Percentiles rank a stretch among this genome's conserved stretches.
Conservation (phyloP, 495 filamentous ascomycete species). For the Copromyces sp. region DNA sequence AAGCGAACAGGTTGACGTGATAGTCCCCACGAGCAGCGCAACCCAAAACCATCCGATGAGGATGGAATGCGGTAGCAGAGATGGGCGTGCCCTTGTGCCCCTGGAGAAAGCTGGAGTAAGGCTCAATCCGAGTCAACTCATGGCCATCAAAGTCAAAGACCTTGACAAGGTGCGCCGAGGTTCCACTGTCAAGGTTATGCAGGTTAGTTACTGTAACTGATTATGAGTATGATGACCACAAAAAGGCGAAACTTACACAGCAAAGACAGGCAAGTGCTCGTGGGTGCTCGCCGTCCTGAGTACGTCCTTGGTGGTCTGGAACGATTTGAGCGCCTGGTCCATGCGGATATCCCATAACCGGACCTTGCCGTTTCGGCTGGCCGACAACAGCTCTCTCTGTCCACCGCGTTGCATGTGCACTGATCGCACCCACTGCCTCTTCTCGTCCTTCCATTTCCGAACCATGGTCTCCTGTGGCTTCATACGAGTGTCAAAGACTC, state of each 20-base stretch:
- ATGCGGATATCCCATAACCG: constrained; percentile 93
- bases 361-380: constrained; percentile 82
- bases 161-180: constrained; percentile 77
- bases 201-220: constrained; percentile 17
- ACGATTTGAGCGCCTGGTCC: constrained; percentile 61
- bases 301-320: constrained; percentile 65
- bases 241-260: constrained; percentile 57
- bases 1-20: constrained; percentile 64
- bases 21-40: constrained; percentile 65
- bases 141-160: constrained; percentile 78
- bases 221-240: background rate
- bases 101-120: constrained; percentile 79
- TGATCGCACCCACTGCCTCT: constrained; percentile 84
- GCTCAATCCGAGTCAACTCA: constrained; percentile 70
- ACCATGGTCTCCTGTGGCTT: constrained; percentile 80
- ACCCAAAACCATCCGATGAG: constrained; percentile 85
- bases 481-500: constrained; percentile 85
- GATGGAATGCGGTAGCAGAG: constrained; percentile 86
- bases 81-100: constrained; percentile 65
- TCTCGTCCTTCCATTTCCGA: constrained; percentile 80
- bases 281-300: constrained; percentile 83
- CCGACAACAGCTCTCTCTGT: constrained; percentile 77
- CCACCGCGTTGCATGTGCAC: constrained; percentile 97
- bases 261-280: constrained; percentile 94
- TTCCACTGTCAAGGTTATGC: constrained; percentile 48